Base-by-base conservation (phyloP, 331 rosid species). In the Acacia pycnantha region DNA sequence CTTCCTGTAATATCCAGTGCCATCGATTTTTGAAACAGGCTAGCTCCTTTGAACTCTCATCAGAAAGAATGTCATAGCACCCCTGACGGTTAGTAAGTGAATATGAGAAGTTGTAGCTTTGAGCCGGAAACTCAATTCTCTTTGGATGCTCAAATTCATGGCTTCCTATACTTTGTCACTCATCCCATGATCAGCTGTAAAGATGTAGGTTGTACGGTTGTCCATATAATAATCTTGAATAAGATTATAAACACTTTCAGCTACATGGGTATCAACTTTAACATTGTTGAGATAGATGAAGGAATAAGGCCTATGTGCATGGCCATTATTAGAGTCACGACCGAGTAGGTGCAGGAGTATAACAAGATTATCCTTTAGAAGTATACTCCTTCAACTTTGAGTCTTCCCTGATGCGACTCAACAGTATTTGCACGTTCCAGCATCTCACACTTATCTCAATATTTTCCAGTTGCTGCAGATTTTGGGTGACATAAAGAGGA, bases 141-240 rank as follows among this genome's bases (percentile, higher is more conserved):
- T n/a, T n/a, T n/a, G n/a, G n/a, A n/a, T n/a, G n/a, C n/a, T n/a
- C n/a, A n/a, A n/a, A n/a, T n/a, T n/a, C n/a, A n/a, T n/a, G n/a
- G n/a, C n/a, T n/a, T n/a, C n/a, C n/a, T n/a, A n/a, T n/a, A n/a
- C 98, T 88, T 94, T 92, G 81, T 94, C 97, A 73, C 92, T 89
- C 98, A 94, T 94, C 81, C 98, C 98, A 84, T 94, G 98, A 81
- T 94, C 98, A 71, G 97, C 98, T 19, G 98, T 94, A 73, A 94
- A 94, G 80, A 94, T 83, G 76, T 89, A 94, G 27, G 97, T 59
- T 72, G 98, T 92, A 33, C 85, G 88, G 70, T 90, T 90, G 82
- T 94, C 98, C 90, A 69, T 86, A 88, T 77, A 92, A 85, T 90
- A 90, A 77, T 90, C 93, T 89, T 94, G 81, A 66, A 94, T 75